Evolutionary conservation across 1,139 yeast genomes (phyloP).

Genomic region (Hanseniaspora sp.): DNA sequence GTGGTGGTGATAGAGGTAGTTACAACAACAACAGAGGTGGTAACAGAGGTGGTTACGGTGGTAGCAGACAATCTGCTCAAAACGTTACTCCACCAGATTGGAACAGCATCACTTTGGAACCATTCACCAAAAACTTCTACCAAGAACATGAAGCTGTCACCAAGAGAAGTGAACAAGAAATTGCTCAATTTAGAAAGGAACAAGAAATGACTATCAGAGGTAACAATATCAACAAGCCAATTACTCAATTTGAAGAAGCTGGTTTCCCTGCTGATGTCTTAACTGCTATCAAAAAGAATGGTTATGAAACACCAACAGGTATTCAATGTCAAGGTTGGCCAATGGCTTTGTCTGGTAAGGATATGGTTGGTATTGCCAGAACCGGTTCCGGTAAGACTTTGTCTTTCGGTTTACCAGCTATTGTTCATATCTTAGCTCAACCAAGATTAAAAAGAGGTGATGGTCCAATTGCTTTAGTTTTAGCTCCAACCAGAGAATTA

Average conservation of each 20-base stretch:
- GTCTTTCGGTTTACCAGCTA: slow-evolving; percentile 90
- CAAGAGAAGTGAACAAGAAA: slow-evolving; percentile 61
- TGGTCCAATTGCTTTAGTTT: slow-evolving; percentile 90
- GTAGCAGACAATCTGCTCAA: slow-evolving; percentile 42
- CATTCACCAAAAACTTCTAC: slow-evolving; percentile 91
- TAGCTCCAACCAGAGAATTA: slow-evolving; percentile 97
- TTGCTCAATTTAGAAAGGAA: slow-evolving; percentile 63
- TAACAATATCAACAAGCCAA: slow-evolving; percentile 84
- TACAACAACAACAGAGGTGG: slow-evolving; percentile 31
- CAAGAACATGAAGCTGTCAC: slow-evolving; percentile 71
- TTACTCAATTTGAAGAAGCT: slow-evolving; percentile 84
- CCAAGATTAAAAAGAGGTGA: slow-evolving; percentile 87
- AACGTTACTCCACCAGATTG: slow-evolving; percentile 62
- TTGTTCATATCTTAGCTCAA: slow-evolving; percentile 96
- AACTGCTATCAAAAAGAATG: slow-evolving; percentile 78
- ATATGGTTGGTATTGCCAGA: slow-evolving; percentile 96
- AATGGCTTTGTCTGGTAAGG: slow-evolving; percentile 97
- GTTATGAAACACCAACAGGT: slow-evolving; percentile 87
- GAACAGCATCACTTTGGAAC: slow-evolving; percentile 68
- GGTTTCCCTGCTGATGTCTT: slow-evolving; percentile 93
- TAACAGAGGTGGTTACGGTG: slow-evolving; percentile 30
- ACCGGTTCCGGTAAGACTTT: slow-evolving; percentile 98
- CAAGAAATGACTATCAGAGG: slow-evolving; percentile 82
- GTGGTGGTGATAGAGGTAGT: slow-evolving; percentile 36
- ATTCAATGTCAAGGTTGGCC: slow-evolving; percentile 99